Evolutionary conservation across 768 basidiomycete species (phyloP), one percentile per base, ranked within the genome.

Genomic region (Suillus discolor): DNA sequence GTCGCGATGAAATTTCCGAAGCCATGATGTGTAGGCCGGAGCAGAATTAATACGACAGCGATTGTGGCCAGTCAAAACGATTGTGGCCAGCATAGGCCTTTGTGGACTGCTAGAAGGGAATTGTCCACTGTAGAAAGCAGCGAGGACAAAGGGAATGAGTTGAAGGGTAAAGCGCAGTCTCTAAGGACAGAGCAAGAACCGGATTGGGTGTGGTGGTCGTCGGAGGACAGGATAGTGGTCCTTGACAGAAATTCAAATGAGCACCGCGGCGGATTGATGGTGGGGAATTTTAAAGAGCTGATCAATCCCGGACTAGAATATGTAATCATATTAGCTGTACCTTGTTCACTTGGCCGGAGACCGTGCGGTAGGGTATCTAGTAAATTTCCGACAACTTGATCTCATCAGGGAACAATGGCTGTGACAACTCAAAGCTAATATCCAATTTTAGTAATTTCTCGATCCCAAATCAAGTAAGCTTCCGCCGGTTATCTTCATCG

Each of bases 1-100:
- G 70, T 9, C 39, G 62, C 0, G 66, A 41, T 18, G 69, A 66
- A 60, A 63, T 42, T 57, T 8, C 57, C 34, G 44, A 47, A 1
- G 44, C n/a, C 77, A 79, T 78, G 57, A 15, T 54, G 47, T 38
- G 42, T 68, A 47, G 18, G 16, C 23, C 57, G 42, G 16, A 31
- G 47, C 23, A 70, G 66, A 73, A 68, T 70, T 53, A 66, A 63
- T 61, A 60, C 12, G 11, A 66, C 8, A 15, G 65, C 7, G 36
- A 36, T 42, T 45, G 65, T 61, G 36, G 25, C 39, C 31, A 45
- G 69, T 65, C 73, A 74, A 74, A 76, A 73, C 69, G 62, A 49
- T 2, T 4, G 70, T 69, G 69, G 70, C 70, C 1, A 53, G 72
- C 42, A 34, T 60, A 57, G 63, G 41, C 65, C 76, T 76, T 76